phyloP scores from a whole-genome alignment of 2,329 filamentous ascomycete genomes.

The Pyrenophora tritici-repentis region DNA sequence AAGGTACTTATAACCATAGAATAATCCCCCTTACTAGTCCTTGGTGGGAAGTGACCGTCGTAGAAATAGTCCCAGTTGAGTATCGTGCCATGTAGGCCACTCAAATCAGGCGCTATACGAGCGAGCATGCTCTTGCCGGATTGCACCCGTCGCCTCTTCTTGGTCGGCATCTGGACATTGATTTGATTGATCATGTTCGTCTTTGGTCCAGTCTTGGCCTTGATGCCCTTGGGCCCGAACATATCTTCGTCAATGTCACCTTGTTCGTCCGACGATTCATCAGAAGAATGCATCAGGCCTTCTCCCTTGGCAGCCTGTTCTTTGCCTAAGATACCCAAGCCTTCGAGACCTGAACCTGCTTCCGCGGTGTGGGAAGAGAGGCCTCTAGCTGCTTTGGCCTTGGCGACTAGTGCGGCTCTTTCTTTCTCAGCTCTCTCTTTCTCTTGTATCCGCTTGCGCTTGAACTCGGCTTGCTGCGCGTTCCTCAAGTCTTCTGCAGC shows the following conservation, averaged over 20 bases:
- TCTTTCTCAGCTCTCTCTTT: conserved; percentile 74
- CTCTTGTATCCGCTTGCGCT: conserved; percentile 74
- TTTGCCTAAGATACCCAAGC: conserved; percentile 75
- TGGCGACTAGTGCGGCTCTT: conserved; percentile 73
- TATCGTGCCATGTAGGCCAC: conserved; percentile 80
- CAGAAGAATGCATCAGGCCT: conserved; percentile 88
- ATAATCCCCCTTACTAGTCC: conserved; percentile 70
- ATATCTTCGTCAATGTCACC: conserved; percentile 69
- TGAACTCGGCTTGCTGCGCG: conserved; percentile 59
- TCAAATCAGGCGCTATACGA: conserved; percentile 86
- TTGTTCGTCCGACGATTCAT: conserved; percentile 65
- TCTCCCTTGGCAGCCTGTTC: conserved; percentile 75
- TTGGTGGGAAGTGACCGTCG: conserved; percentile 81
- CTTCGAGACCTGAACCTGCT: conserved; percentile 77
- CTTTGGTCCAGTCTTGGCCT: conserved; percentile 46
- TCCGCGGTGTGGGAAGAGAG: conserved; percentile 64
- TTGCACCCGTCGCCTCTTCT: conserved; percentile 78
- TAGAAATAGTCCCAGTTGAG: conserved; percentile 96
- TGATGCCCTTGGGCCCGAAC: conserved; percentile 61
- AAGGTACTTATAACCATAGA: conserved; percentile 79
- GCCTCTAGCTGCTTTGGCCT: conserved; percentile 63
- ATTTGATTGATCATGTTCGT: conserved; percentile 46
- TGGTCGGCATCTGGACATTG: conserved; percentile 69
- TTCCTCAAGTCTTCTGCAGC: conserved; percentile 33
- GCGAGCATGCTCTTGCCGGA: conserved; percentile 94